These are phyloP conservation scores for Vaucheria bursata DNA, from an alignment of 352 stramenopile genomes.

Conservation along the genomic window DNA sequence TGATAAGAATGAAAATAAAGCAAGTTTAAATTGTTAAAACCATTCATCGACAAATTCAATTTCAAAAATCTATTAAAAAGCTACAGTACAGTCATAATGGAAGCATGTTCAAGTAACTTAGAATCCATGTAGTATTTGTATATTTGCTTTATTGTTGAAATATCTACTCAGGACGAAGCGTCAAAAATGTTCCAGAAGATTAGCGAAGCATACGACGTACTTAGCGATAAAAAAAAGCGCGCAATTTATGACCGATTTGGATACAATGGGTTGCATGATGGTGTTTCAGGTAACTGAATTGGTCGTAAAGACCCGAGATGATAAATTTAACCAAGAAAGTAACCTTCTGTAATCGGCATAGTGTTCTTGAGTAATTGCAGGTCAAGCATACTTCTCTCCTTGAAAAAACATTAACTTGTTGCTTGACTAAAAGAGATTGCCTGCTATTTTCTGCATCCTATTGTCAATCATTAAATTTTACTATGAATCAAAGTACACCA, in stretches of 20 bases:
- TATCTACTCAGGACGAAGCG: slow-evolving; percentile 52
- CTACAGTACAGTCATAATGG: background rate
- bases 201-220: slow-evolving; percentile 75
- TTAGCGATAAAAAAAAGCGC: slow-evolving; percentile 71
- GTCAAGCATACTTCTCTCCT: too few relatives aligned
- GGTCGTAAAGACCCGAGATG: too few relatives aligned
- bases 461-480: too few relatives aligned
- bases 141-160: slow-evolving; percentile 5
- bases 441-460: too few relatives aligned
- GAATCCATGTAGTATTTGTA: background rate
- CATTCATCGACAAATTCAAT: background rate
- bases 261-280: slow-evolving; percentile 81
- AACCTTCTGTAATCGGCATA: too few relatives aligned
- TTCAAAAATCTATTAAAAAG: background rate
- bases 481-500: too few relatives aligned
- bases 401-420: too few relatives aligned
- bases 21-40: slow-evolving; percentile 3
- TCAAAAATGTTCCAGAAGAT: slow-evolving; percentile 75
- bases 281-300: slow-evolving; percentile 63
- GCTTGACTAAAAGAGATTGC: too few relatives aligned
- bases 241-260: slow-evolving; percentile 64
- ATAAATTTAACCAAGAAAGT: too few relatives aligned
- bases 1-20: slow-evolving; percentile 79
- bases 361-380: too few relatives aligned
- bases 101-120: background rate